Percentiles rank a stretch among this genome's conserved stretches.
Conservation (phyloP, 2,329 filamentous ascomycete species). For the Aspergillus sojae region DNA sequence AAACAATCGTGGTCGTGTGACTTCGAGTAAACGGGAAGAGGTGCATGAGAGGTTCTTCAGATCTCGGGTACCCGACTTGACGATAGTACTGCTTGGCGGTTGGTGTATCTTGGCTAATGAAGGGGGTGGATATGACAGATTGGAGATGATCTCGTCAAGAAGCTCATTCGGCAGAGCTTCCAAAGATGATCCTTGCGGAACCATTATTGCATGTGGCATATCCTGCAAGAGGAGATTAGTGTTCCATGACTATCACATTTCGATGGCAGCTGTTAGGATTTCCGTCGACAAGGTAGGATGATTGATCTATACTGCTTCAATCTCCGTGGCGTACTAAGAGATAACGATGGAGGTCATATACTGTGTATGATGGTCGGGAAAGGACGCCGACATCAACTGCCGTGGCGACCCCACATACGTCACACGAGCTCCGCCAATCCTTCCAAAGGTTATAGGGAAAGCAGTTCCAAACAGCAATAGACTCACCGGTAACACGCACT, state of each 20-base stretch:
- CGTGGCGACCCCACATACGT: conserved; percentile 17
- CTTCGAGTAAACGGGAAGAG: conserved; percentile 56
- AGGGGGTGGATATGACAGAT: conserved; percentile 54
- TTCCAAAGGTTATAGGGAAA: neutral
- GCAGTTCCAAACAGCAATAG: neutral
- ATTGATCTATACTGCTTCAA: neutral
- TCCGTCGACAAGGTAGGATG: neutral
- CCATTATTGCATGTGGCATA: conserved; percentile 17
- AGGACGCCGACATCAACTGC: conserved; percentile 20
- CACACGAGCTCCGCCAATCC: neutral
- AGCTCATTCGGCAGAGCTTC: conserved; percentile 63
- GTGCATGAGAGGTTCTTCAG: conserved; percentile 62
- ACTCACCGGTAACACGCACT: neutral
- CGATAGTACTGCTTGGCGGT: conserved; percentile 52
- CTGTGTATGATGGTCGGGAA: neutral
- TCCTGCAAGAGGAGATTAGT: conserved; percentile 10
- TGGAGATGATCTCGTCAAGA: conserved; percentile 59
- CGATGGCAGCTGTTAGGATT: neutral
- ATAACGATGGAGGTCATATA: neutral
- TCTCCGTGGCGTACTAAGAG: neutral
- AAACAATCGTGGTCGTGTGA: conserved; percentile 61
- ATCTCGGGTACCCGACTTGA: conserved; percentile 35
- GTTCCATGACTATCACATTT: conserved; percentile 17
- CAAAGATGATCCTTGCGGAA: conserved; percentile 26
- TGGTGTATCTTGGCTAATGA: conserved; percentile 54